Conservation (phyloP, 2,329 filamentous ascomycete genomes). For the Cytospora mali region DNA sequence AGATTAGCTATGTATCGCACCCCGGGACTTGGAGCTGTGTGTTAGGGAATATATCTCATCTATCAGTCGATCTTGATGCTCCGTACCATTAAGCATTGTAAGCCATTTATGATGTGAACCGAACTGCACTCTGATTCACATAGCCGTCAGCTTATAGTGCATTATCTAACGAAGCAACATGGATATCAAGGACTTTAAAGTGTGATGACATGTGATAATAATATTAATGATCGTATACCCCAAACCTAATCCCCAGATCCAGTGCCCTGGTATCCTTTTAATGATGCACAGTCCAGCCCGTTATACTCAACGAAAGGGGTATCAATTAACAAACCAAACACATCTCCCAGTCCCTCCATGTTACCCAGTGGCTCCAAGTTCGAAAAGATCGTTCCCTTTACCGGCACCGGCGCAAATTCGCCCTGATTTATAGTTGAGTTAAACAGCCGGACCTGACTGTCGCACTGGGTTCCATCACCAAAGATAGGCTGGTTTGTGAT, state of each 20-base stretch:
- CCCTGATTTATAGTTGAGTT: slow-evolving; percentile 36
- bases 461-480: slow-evolving; percentile 48
- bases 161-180: no score
- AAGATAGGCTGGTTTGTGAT: slow-evolving; percentile 60
- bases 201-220: neutral
- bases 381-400: slow-evolving; percentile 33
- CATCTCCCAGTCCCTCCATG: slow-evolving; percentile 28
- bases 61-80: no score
- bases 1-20: no score
- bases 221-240: slow-evolving; percentile 3
- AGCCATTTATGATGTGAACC: no score
- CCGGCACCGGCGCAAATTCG: slow-evolving; percentile 32
- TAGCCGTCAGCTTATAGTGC: no score
- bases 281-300: slow-evolving; percentile 35
- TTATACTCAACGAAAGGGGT: slow-evolving; percentile 41
- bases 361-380: slow-evolving; percentile 32
- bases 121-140: no score
- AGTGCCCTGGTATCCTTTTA: slow-evolving; percentile 35
- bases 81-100: no score
- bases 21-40: no score
- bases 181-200: no score
- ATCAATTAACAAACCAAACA: slow-evolving; percentile 37
- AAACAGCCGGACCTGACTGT: slow-evolving; percentile 41
- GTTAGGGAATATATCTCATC: no score
- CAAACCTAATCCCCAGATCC: slow-evolving; percentile 22